Evolutionary conservation across 345 rosid genomes (phyloP), one percentile per base, ranked within the genome.

Genomic region (Ailanthus altissimus): DNA sequence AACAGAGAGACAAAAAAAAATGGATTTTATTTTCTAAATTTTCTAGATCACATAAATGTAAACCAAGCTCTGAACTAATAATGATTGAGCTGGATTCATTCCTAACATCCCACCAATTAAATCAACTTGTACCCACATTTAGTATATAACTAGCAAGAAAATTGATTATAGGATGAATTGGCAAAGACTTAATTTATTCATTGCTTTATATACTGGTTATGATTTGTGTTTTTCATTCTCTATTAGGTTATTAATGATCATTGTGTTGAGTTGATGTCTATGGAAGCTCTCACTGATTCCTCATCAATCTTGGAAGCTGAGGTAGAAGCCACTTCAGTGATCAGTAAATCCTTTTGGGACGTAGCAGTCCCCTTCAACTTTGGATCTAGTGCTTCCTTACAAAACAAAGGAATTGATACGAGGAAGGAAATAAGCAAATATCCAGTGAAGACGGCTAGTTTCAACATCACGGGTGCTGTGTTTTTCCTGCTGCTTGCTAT

Each of bases 241-340:
- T 66, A 6, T 23, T 78, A 95, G 99, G 92, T 90, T 53, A 53
- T 93, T 75, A 92, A 90, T 81, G 97, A 93, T 70, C 99, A 88
- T 77, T 95, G 96, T 64, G 81, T 86, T 15, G 98, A 93, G 88
- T 64, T 93, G 80, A 89, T 92, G 90, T 90, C 93, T 28, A 87
- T 89, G 92, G 94, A 89, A 83, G 83, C 85, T 60, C 82, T 82
- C 71, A 65, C 81, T 5, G 92, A 90, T 75, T 49, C 59, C 53
- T 86, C 91, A 47, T 77, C 72, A 43, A 76, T 92, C 21, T 79
- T 91, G 79, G 91, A 90, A 78, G 88, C 87, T 3, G 98, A 95
- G 85, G 77, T 54, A 23, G 92, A 90, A 67, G 87, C 89, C 4
- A 72, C 88, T 14, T 75, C 83, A 38, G 23, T 82, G 21, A 72